Base-by-base conservation (phyloP, 371 early-diverging fungal genomes). In the Phascolomyces articulosus region DNA sequence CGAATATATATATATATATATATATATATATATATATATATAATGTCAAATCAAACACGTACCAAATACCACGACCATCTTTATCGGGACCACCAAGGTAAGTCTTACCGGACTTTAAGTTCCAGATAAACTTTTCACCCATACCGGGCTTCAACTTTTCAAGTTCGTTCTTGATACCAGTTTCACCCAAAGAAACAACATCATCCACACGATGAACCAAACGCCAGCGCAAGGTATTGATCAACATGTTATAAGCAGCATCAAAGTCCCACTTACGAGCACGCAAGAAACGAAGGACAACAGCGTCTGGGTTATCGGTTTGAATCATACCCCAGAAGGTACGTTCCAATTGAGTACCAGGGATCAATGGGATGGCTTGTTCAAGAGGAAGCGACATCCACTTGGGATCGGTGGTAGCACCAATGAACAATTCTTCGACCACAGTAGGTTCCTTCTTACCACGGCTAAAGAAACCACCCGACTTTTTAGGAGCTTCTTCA, bases 261-360 rank as follows among this genome's bases (percentile, higher is more conserved):
- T 74, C 68, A 40, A 88, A 78, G 58, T 90, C 82, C 86, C 88
- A 92, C 70, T 91, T 91, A 56, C 92, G 79, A 6, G 92, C 92
- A 29, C 91, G 80, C 55, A 91, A 64, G 75, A 85, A 91, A 13
- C 92, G 87, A 28, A 90, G 75, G 20, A 85, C 20, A 31, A 88
- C 68, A 7, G 77, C 56, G 68, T 91, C 90, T 4, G 91, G 89
- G 60, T 87, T 83, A 62, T 89, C 87, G 58, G 75, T 77, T 40
- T 77, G 74, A 31, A 78, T 80, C 60, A 86, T 68, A 29, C 71
- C 69, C 87, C 87, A 86, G 66, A 85, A 86, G 7, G 82, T 74
- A 2, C 64, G 61, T 24, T 69, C 77, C 51, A 85, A 53, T 24
- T 69, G 58, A n/a, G 47, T 16, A 23, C 82, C 84, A 27, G 75